Evolutionary conservation across 202 grass and related monocot genomes (phyloP), one percentile per base, ranked within the genome.

Genomic region (Schoenoplectus triqueter): DNA sequence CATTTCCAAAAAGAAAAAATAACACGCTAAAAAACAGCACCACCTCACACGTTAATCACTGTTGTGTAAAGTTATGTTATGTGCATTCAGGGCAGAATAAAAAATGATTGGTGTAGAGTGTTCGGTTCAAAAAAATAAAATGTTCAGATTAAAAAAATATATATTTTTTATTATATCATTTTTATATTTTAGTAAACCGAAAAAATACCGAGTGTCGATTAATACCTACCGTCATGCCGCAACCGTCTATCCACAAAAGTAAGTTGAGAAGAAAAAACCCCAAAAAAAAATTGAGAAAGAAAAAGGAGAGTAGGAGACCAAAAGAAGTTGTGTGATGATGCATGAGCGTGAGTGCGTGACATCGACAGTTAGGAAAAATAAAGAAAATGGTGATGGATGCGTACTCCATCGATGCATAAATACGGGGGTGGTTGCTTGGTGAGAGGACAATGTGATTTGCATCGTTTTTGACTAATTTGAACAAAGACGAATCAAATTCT

Each of bases 391-490:
- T 60, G 74, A 79, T 79, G 55, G 39, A 61, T 61, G 52, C 14
- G 54, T 79, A 78, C 52, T 6, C 10, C 59, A 62, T 78, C 20
- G 41, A 40, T 57, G 13, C 73, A 78, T 78, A 59, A 78, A 78
- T 78, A 78, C 13, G 13, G 22, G 20, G 73, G 18, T 52, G 52
- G 74, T 78, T 78, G 31, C 74, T 78, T 78, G 31, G 1, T 78
- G 74, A 78, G 15, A 1, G 14, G 74, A 78, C 74, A 60, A 78
- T 44, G 54, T 78, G 75, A 79, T 79, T 61, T 60, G 39, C 55
- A 60, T 79, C 54, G 54, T 42, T 79, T 62, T 79, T 79, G 75
- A 79, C 75, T 79, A 61, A 79, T 79, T 61, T 41, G 51, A 42
- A 57, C 73, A 77, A 51, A 41, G 73, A 57, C 73, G 57, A 77